A percentile compares a stretch with the other conserved stretches of the same genome.
These are phyloP conservation scores for Lachancea sp. DNA, from an alignment of 805 yeast genomes.

Conservation along the genomic window DNA sequence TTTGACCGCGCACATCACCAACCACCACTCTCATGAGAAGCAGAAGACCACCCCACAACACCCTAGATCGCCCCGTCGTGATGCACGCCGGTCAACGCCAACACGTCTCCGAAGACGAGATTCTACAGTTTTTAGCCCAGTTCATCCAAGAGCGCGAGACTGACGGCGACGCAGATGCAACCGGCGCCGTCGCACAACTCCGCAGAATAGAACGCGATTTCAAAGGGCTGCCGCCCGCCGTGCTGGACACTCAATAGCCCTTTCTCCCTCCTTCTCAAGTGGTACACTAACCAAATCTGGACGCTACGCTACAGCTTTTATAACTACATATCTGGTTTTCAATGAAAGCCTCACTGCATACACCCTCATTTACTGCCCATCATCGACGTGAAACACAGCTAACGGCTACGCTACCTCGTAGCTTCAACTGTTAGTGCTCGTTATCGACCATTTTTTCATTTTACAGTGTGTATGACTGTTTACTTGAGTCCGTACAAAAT, in stretches of 20 bases:
- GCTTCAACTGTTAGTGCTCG: background rate
- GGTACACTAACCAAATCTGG: too few species aligned
- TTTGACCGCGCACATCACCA: background rate
- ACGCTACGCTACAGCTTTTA: background rate
- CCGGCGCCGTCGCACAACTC: constrained; percentile 45
- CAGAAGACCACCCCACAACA: constrained; percentile 20
- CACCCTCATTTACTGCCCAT: background rate
- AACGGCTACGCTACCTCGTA: too few species aligned
- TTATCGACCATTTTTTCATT: too few species aligned
- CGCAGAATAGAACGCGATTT: constrained; percentile 70
- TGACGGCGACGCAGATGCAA: constrained; percentile 9
- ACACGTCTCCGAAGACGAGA: constrained; percentile 22
- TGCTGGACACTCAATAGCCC: constrained; percentile 8
- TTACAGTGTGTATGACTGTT: background rate
- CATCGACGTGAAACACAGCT: background rate
- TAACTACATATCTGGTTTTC: background rate
- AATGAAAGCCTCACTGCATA: background rate
- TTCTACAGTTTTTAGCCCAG: constrained; percentile 22
- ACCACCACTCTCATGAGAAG: constrained; percentile 13
- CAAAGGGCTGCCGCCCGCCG: constrained; percentile 68
- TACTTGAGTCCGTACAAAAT: background rate
- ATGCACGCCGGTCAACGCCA: constrained; percentile 22
- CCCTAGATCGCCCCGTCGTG: constrained; percentile 27
- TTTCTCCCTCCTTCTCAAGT: too few species aligned
- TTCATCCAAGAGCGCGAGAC: constrained; percentile 27